Base-by-base conservation (phyloP, 495 filamentous ascomycete genomes). In the Podospora conica region DNA sequence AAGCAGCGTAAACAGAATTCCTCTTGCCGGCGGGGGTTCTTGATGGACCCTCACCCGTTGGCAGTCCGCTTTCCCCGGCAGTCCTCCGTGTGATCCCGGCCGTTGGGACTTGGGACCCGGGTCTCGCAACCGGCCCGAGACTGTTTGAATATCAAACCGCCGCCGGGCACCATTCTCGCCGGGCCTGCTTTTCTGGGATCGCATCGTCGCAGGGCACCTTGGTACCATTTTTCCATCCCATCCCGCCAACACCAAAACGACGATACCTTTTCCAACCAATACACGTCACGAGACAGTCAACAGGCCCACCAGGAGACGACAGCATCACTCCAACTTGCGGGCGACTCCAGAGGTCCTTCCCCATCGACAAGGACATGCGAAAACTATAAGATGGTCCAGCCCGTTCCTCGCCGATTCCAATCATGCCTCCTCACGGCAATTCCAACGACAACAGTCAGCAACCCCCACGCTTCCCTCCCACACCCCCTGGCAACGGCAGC, bases 31-130 rank as follows among this genome's bases (percentile, higher is more conserved):
- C 67, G 69, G 68, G 63, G 71, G 71, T 66, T 72, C 80, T 86
- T 86, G 75, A 88, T 88, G 87, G 85, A 86, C 81, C 80, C 80
- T 78, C 78, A 71, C 78, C 84, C 80, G 81, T 74, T 80, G 76
- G 73, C 73, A 72, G 71, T 77, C 75, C 78, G 82, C 80, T 77
- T 80, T 81, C 81, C 80, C 81, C 84, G 80, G 84, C 70, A 48
- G n/a, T n/a, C 40, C 18, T 48, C n/a, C 40, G 0, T 48, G 40
- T 48, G 40, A 48, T n/a, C 7, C 11, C 40, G 18, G 18, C 40
- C 40, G 6, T 2, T 3, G 40, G 18, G 40, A 6, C 7, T n/a
- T 48, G 40, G 18, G n/a, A 18, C 18, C 9, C 15, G 40, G 9
- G 18, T 48, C 6, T 48, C 7, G 40, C 40, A 48, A n/a, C 40